Conservation (phyloP, 495 filamentous ascomycete genomes). For the Penicillium egyptiacum region DNA sequence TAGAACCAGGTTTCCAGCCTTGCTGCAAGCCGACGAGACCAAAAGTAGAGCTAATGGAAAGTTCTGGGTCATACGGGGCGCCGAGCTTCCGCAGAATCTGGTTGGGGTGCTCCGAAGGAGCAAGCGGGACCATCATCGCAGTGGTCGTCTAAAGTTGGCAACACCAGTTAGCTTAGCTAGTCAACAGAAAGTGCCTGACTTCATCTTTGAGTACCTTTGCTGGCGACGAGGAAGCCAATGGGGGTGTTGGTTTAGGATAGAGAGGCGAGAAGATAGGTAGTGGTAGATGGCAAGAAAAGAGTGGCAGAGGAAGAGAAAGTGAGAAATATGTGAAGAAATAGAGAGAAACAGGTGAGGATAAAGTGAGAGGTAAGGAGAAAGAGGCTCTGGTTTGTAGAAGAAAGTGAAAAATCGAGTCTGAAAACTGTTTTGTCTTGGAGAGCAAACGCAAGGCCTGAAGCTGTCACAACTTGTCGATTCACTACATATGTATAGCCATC, state of each 20-base stretch:
- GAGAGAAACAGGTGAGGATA: no score
- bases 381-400: no score
- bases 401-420: no score
- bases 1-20: conserved; percentile 26
- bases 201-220: not conserved
- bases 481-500: no score
- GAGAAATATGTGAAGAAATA: no score
- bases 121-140: not conserved
- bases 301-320: no score
- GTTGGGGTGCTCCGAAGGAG: not conserved
- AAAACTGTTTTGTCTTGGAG: no score
- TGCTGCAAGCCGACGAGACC: conserved; percentile 15
- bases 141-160: not conserved
- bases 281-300: not conserved
- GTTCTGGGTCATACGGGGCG: not conserved
- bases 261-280: not conserved
- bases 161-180: not conserved
- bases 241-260: not conserved
- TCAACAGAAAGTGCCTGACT: no score
- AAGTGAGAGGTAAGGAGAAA: no score
- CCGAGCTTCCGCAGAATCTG: not conserved
- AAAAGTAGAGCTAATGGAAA: conserved; percentile 25
- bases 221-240: not conserved
- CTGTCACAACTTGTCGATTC: no score
- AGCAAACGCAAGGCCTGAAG: no score